phyloP scores from a whole-genome alignment of 257 asterid species.

The Forsythia suspensa region DNA sequence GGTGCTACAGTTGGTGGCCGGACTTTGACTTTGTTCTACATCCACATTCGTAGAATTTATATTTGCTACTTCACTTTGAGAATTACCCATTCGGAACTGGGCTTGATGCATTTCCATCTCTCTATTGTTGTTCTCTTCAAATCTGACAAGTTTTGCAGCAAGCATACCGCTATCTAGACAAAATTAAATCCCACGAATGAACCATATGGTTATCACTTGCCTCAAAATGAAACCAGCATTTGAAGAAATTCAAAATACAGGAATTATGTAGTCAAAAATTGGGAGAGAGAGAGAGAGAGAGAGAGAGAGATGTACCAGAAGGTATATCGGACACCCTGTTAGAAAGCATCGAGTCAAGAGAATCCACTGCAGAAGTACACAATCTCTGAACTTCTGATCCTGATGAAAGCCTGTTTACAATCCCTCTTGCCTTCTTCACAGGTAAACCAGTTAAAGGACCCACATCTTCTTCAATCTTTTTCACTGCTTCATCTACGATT shows the following conservation, averaged over 20 bases:
- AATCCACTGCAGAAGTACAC: constrained; percentile 67
- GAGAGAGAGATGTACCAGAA: constrained; percentile 40
- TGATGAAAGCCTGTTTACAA: constrained; percentile 88
- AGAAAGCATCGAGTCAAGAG: constrained; percentile 55
- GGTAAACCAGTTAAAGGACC: constrained; percentile 94
- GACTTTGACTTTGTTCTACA: constrained; percentile 60
- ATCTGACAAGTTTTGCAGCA: constrained; percentile 45
- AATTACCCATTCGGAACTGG: not conserved
- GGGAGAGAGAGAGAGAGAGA: not conserved
- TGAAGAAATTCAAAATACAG: not conserved
- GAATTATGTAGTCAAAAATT: not conserved
- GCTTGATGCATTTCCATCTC: constrained; percentile 32
- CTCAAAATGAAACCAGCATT: constrained; percentile 8
- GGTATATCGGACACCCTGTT: constrained; percentile 35
- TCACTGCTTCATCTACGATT: constrained; percentile 59
- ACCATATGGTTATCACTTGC: not conserved
- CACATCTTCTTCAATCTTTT: constrained; percentile 76
- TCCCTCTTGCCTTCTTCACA: constrained; percentile 91
- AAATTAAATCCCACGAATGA: constrained; percentile 18
- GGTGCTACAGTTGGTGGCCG: constrained; percentile 72
- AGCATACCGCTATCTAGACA: constrained; percentile 41
- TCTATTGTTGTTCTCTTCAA: constrained; percentile 55
- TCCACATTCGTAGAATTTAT: constrained; percentile 39
- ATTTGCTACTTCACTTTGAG: constrained; percentile 30
- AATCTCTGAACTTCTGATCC: constrained; percentile 83